Base-by-base conservation (phyloP, 495 filamentous ascomycete species). In the Oleoguttula mirabilis region DNA sequence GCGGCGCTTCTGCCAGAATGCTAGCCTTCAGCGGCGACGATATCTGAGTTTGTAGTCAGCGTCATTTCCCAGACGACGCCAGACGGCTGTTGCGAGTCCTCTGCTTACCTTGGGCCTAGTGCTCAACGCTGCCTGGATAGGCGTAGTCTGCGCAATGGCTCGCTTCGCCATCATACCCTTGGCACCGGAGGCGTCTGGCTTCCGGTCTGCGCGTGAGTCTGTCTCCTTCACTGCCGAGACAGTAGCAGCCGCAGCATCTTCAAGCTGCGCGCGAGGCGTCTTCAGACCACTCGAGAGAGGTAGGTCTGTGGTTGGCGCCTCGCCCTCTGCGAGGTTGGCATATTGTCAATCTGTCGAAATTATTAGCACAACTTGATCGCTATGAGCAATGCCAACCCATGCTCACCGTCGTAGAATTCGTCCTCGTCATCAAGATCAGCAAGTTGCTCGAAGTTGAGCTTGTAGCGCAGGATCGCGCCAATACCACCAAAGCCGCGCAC, bases 401-500 rank as follows among this genome's bases (percentile, higher is more conserved):
- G 21, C 63, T 52, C 59, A 83, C 80, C 87, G 69, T 96, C 90
- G 67, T 96, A 96, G 70, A 94, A 95, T 57, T 96, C 88, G 70
- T 96, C 90, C 64, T 98, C 90, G 64, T 94, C 88, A 63, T 83
- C 79, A 54, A 79, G 75, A 64, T 98, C 92, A 55, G 82, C 83
- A 61, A 98, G 75, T 63, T 98, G 92, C 67, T 98, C 90, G 69
- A 98, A 98, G 70, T 98, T 98, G 69, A 98, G 83, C 70, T 95
- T 96, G 77, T 98, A 98, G 48, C 90, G 84, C 58, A 98, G 78
- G 54, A 98, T 79, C 34, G 88, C 88, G 45, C 90, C 90, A 52
- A 98, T 92, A 55, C 90, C 90, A 78, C 90, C 90, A 58, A 98
- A 98, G 41, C 90, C 90, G 67, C 94, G 95, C 55, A 98, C 90